Conservation (phyloP, 768 basidiomycete genomes). For the Mycena haematopus region DNA sequence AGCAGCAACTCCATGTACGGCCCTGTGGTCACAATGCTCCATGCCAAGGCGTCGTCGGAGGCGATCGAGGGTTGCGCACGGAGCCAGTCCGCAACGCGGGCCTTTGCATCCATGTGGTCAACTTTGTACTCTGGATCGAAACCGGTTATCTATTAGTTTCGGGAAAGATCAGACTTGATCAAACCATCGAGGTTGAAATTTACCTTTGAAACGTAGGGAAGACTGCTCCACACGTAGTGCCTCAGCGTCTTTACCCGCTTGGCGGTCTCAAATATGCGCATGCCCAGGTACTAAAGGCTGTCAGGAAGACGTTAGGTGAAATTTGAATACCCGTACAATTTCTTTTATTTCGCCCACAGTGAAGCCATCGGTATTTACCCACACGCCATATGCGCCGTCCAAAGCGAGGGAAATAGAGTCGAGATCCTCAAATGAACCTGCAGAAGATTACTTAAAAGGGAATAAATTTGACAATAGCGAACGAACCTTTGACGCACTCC, state of each 20-base stretch:
- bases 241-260: conserved; percentile 39
- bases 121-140: conserved; percentile 19
- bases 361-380: conserved; percentile 49
- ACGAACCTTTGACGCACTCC: conserved; percentile 44
- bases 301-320: background rate
- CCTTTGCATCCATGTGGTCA: conserved; percentile 20
- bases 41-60: conserved; percentile 10
- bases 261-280: conserved; percentile 50
- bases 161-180: no score
- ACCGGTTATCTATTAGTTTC: background rate
- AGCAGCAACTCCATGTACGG: conserved; percentile 23
- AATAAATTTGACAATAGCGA: background rate
- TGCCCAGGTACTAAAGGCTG: conserved; percentile 37
- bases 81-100: conserved; percentile 19
- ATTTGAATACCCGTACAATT: conserved; percentile 25
- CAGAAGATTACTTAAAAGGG: background rate
- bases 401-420: conserved; percentile 37
- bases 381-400: conserved; percentile 46
- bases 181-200: no score
- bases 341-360: conserved; percentile 49
- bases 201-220: conserved; percentile 22
- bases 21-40: conserved; percentile 23
- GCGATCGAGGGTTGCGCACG: conserved; percentile 15
- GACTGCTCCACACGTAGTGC: conserved; percentile 48
- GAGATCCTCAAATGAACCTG: conserved; percentile 47